Base-by-base conservation (phyloP, 495 filamentous ascomycete genomes). In the Aspergillus baeticus region DNA sequence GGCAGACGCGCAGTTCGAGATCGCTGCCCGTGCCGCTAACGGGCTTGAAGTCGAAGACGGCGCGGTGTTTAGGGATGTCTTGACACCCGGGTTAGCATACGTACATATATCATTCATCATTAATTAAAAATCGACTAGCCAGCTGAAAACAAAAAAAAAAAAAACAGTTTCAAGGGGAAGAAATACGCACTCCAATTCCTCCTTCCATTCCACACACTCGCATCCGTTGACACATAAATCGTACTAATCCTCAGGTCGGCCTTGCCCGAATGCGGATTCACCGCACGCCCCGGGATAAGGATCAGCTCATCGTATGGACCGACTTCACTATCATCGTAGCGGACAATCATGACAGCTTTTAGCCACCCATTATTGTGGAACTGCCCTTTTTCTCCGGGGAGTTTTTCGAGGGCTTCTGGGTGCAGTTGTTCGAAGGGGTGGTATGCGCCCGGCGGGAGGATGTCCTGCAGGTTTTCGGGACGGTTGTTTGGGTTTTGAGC, bases 31-130 rank as follows among this genome's bases (percentile, higher is more conserved):
- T 5, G 13, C 34, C 34, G 14, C 21, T 22, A 13, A 52, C 20
- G 15, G 21, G 38, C 5, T n/a, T 52, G 38, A 52, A 52, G 3
- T 41, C 36, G 26, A 52, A 52, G 36, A 13, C 2, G 7, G 48
- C 48, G 36, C 48, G 48, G 35, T 51, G 35, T 51, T 51, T 51
- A 22, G 48, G 48, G 35, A 51, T 51, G 22, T 51, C 48, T 51
- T 6, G 7, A 41, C 18, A n/a, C n/a, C n/a, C n/a, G n/a, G n/a
- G n/a, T n/a, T n/a, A n/a, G n/a, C n/a, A n/a, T n/a, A n/a, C n/a
- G n/a, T n/a, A n/a, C n/a, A n/a, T n/a, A n/a, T n/a, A n/a, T n/a
- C n/a, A n/a, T n/a, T n/a, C n/a, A n/a, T n/a, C n/a, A n/a, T n/a
- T n/a, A n/a, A n/a, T n/a, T n/a, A n/a, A n/a, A n/a, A n/a, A n/a